A percentile compares a stretch with the other conserved stretches of the same genome.
These are phyloP conservation scores for Wickerhamiella hasegawae DNA, from an alignment of 805 yeast genomes.

Conservation along the genomic window DNA sequence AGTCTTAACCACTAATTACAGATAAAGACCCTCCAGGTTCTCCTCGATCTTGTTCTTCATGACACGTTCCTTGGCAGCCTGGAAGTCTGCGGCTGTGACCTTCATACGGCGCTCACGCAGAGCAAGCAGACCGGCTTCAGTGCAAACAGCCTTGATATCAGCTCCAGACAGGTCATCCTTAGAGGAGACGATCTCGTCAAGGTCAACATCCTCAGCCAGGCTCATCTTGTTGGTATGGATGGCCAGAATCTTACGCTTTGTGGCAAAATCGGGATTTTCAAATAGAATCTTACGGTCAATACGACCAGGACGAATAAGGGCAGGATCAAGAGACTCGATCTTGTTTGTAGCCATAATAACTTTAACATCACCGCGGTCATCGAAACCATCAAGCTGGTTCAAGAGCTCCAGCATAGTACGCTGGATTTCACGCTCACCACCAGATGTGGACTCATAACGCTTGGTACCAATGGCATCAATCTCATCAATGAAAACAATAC, in stretches of 20 bases:
- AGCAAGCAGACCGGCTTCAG: slow-evolving; percentile 93
- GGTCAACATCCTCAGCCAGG: slow-evolving; percentile 69
- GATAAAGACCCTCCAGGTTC: slow-evolving; percentile 82
- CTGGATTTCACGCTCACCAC: slow-evolving; percentile 95
- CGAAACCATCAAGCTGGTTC: slow-evolving; percentile 93
- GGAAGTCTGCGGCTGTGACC: slow-evolving; percentile 86
- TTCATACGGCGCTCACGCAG: slow-evolving; percentile 95
- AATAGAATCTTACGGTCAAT: slow-evolving; percentile 90
- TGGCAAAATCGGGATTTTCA: slow-evolving; percentile 87
- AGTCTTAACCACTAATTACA: no score
- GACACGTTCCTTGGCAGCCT: slow-evolving; percentile 85
- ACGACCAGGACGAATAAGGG: slow-evolving; percentile 91
- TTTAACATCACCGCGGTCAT: slow-evolving; percentile 92
- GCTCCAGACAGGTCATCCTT: slow-evolving; percentile 96
- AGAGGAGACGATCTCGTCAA: slow-evolving; percentile 74
- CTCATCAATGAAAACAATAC: slow-evolving; percentile 97
- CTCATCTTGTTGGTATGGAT: slow-evolving; percentile 93
- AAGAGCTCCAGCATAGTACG: slow-evolving; percentile 93
- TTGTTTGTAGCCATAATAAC: slow-evolving; percentile 97
- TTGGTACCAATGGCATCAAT: slow-evolving; percentile 99
- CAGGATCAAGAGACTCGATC: slow-evolving; percentile 88
- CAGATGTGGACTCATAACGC: slow-evolving; percentile 78
- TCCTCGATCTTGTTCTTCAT: slow-evolving; percentile 94
- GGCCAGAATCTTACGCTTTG: slow-evolving; percentile 80
- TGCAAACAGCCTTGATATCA: slow-evolving; percentile 92